Percentiles rank a stretch among this genome's conserved stretches.
phyloP scores from a whole-genome alignment of 768 basidiomycete species.

The Pleurotus platypus region DNA sequence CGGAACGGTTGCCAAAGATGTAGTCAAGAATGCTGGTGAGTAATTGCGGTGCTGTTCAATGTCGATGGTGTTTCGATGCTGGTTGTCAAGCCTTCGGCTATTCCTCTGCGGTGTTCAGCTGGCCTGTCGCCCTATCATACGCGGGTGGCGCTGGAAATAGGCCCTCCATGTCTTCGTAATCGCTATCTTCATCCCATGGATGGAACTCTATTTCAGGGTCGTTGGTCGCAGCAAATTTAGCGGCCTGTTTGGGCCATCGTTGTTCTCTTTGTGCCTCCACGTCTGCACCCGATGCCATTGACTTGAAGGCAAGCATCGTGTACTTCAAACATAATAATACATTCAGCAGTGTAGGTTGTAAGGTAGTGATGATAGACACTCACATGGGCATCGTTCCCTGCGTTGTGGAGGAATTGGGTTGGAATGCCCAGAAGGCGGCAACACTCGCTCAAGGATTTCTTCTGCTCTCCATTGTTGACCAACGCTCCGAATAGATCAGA shows the following conservation, averaged over 20 bases:
- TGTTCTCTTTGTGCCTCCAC: constrained; percentile 74
- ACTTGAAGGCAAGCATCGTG: constrained; percentile 59
- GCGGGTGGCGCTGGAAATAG: constrained; percentile 5
- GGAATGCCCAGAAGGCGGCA: constrained; percentile 61
- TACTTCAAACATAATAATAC: constrained; percentile 40
- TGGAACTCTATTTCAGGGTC: constrained; percentile 55
- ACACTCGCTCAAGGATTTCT: constrained; percentile 56
- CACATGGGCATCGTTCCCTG: constrained; percentile 84
- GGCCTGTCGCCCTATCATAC: constrained; percentile 6
- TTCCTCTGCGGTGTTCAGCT: not conserved
- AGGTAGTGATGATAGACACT: constrained; percentile 18
- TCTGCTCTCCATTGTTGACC: constrained; percentile 51
- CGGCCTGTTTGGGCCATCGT: constrained; percentile 70
- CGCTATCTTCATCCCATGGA: constrained; percentile 55
- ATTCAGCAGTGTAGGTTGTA: not conserved
- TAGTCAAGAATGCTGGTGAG: too few relatives aligned
- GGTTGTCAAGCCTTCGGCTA: not conserved
- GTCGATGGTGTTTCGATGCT: not conserved
- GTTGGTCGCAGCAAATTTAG: constrained; percentile 14
- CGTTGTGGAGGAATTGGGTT: constrained; percentile 67
- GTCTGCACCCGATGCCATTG: constrained; percentile 73
- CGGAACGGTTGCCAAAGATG: too few relatives aligned
- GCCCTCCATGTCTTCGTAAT: constrained; percentile 41
- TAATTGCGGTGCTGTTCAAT: too few relatives aligned
- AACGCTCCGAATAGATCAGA: constrained; percentile 73